phyloP scores from a whole-genome alignment of 768 basidiomycete species.

The Gelatoporia subvermispora region DNA sequence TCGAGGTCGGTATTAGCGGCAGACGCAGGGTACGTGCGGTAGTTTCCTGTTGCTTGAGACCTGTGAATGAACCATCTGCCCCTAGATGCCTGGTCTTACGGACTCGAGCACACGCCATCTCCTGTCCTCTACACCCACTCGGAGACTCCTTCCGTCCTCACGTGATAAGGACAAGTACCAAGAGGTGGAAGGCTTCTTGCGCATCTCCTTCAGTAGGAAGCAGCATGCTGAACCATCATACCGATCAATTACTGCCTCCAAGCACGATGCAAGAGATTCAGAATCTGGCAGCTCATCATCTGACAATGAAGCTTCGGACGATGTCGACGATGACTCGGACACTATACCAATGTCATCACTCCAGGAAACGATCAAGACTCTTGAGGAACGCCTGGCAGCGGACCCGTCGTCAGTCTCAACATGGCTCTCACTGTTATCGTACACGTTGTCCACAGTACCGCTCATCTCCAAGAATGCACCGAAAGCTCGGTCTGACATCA shows the following conservation, averaged over 20 bases:
- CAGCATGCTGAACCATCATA: conserved; percentile 37
- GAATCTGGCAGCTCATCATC: conserved; percentile 28
- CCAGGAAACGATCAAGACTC: conserved; percentile 51
- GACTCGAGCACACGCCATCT: conserved; percentile 53
- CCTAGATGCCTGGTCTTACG: conserved; percentile 49
- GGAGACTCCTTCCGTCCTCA: conserved; percentile 37
- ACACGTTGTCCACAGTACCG: conserved; percentile 60
- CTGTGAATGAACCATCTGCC: conserved; percentile 4
- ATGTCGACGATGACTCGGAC: conserved; percentile 20
- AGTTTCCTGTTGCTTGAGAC: conserved; percentile 26
- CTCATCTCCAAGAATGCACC: conserved; percentile 61
- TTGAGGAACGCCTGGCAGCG: conserved; percentile 50
- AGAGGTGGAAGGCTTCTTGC: conserved; percentile 66
- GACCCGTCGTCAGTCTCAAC: conserved; percentile 48
- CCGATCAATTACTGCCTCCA: conserved; percentile 40
- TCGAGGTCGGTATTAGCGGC: conserved; percentile 47
- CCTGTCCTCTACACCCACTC: conserved; percentile 47
- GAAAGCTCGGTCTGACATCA: conserved; percentile 65
- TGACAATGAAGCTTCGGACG: conserved; percentile 21
- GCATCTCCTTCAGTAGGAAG: conserved; percentile 42
- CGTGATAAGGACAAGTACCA: conserved; percentile 42
- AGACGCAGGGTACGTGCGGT: conserved; percentile 29
- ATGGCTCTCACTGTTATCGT: conserved; percentile 64
- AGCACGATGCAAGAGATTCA: conserved; percentile 27
- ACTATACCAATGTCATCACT: conserved; percentile 31